Base-by-base conservation (phyloP, 306 rosid species). In the Geum urbanum region DNA sequence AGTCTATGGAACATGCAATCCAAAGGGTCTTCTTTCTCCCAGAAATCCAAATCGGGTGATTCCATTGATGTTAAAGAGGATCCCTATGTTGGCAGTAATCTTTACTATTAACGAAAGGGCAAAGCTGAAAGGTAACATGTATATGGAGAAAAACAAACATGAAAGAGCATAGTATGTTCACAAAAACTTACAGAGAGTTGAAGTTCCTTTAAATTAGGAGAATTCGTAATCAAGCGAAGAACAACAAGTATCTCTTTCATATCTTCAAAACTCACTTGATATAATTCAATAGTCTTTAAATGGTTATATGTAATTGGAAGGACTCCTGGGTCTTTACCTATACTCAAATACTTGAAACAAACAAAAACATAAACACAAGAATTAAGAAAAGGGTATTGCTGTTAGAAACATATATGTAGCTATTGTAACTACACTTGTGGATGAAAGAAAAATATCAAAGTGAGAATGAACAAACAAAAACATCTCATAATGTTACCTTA, bases 181-280 rank as follows among this genome's bases (percentile, higher is more conserved):
- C n/a, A 62, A 60, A 60, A 69, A 80, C 89, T 75, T 83, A 95
- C 99, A 15, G 97, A 91, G 78, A 95, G 81, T 39, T 85, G 96
- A 78, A 95, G 92, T 67, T 91, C 92, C 82, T 79, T 74, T 47
- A 95, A 83, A 72, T 84, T 95, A 4, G 96, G 99, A 69, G 99
- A 79, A 80, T 78, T 91, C 12, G 85, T 84, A 69, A 95, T 83
- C 92, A 95, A 77, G 71, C 75, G 86, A 80, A 95, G 91, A 82
- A 91, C 86, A 12, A 95, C 97, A 39, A 83, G 81, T 72, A 91
- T 84, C 88, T 95, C 99, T 51, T 84, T 89, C 85, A 75, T 85
- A 82, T 95, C 99, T 78, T 91, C 99, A 70, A 95, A 95, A 82
- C 90, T 83, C 71, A 95, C 99, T 87, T 89, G 92, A 83, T 80